Percentiles rank a stretch among this genome's conserved stretches.
Conservation (phyloP, 2,329 filamentous ascomycete species). For the Cytospora chrysosperma region DNA sequence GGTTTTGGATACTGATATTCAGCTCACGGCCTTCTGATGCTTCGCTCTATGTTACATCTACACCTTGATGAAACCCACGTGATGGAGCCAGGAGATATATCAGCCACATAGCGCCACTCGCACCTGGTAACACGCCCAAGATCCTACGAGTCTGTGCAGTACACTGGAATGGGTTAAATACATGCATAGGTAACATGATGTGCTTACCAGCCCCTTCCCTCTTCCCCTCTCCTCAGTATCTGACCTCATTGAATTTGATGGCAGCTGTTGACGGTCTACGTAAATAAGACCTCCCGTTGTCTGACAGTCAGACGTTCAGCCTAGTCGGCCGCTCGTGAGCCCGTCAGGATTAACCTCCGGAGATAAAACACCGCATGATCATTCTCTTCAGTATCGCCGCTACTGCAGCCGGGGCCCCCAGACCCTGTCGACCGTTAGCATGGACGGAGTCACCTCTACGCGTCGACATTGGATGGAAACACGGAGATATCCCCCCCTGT, state of each 20-base stretch:
- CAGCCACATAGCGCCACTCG: background rate
- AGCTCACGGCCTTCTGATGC: background rate
- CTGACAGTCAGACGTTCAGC: background rate
- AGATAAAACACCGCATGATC: background rate
- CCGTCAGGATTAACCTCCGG: background rate
- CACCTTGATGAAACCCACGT: background rate
- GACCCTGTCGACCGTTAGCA: background rate
- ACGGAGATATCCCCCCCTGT: background rate
- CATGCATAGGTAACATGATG: too few relatives aligned
- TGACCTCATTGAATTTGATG: background rate
- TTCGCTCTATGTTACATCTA: too few relatives aligned
- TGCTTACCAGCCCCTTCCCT: background rate
- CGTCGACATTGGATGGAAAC: background rate
- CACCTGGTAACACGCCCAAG: background rate
- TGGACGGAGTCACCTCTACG: background rate
- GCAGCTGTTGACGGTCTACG: background rate
- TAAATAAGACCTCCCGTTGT: too few relatives aligned
- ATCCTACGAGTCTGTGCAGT: background rate
- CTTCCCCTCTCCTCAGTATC: too few relatives aligned
- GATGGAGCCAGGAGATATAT: background rate
- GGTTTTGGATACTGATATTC: background rate
- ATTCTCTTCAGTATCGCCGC: background rate
- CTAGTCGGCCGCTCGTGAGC: too few relatives aligned
- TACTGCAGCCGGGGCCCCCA: background rate
- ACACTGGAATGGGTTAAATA: background rate